A percentile compares a stretch with the other conserved stretches of the same genome.
phyloP scores from a whole-genome alignment of 75 land plant genomes.

The Pinus taeda region DNA sequence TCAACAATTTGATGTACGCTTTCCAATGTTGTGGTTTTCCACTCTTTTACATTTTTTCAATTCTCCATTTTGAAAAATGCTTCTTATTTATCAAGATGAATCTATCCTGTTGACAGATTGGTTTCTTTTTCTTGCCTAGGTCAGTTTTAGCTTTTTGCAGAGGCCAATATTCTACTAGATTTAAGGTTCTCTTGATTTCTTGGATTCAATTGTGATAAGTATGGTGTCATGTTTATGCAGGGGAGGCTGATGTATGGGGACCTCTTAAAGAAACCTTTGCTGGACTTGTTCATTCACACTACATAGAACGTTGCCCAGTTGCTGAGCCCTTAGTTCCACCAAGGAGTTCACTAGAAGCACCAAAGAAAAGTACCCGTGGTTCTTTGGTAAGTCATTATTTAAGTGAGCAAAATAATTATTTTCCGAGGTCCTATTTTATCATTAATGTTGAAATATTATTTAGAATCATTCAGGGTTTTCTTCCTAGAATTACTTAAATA shows the following conservation, averaged over 20 bases:
- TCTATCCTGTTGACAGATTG: too few species aligned
- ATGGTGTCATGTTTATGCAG: neutral
- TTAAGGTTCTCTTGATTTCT: neutral
- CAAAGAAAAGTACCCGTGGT: constrained; percentile 34
- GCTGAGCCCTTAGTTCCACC: constrained; percentile 65
- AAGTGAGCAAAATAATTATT: neutral
- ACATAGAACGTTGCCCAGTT: constrained; percentile 79
- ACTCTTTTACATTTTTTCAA: neutral
- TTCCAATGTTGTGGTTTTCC: neutral
- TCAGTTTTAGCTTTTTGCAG: too few species aligned
- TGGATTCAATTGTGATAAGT: neutral
- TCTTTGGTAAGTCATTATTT: constrained; percentile 19
- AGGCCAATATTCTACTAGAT: too few species aligned
- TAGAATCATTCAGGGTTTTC: neutral
- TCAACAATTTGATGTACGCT: neutral
- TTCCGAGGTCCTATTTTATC: neutral
- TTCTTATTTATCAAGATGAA: too few species aligned
- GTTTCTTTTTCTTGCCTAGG: too few species aligned
- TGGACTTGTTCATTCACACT: constrained; percentile 53
- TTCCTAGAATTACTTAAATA: too few species aligned
- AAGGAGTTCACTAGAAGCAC: constrained; percentile 30
- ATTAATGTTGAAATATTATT: neutral
- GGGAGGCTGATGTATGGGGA: constrained; percentile 7
- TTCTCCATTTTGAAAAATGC: neutral
- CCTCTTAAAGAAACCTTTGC: constrained; percentile 35